Conservation (phyloP, 768 basidiomycete species). For the Mycena belliarum region DNA sequence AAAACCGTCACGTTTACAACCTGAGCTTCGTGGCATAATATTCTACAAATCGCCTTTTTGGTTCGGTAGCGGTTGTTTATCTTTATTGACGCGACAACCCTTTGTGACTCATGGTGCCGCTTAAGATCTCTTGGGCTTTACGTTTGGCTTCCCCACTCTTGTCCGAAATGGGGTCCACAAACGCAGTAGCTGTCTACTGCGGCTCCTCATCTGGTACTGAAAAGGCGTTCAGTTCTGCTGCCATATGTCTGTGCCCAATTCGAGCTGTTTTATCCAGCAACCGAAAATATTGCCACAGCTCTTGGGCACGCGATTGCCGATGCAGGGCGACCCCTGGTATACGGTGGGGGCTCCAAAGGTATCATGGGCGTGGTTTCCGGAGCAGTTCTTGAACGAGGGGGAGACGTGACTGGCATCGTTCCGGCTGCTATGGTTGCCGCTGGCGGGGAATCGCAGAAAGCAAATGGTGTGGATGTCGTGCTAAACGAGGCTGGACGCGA, state of each 20-base stretch:
- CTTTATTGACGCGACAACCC: too few species aligned
- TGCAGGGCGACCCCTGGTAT: slow-evolving; percentile 66
- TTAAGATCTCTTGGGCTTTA: neutral
- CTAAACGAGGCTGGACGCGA: slow-evolving; percentile 29
- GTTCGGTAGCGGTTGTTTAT: too few species aligned
- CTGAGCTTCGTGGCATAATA: too few species aligned
- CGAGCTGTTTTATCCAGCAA: neutral
- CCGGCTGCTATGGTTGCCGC: slow-evolving; percentile 73
- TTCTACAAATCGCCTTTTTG: too few species aligned
- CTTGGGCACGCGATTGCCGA: slow-evolving; percentile 72
- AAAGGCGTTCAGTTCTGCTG: slow-evolving; percentile 65
- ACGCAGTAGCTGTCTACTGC: slow-evolving; percentile 79
- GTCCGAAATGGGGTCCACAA: slow-evolving; percentile 3
- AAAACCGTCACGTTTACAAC: too few species aligned
- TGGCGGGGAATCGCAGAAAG: slow-evolving; percentile 63
- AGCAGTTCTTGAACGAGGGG: slow-evolving; percentile 63
- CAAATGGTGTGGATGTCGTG: slow-evolving; percentile 15
- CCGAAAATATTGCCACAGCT: slow-evolving; percentile 40
- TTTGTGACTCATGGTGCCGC: neutral
- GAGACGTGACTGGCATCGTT: slow-evolving; percentile 74
- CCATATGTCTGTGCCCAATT: slow-evolving; percentile 54
- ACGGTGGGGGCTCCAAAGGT: slow-evolving; percentile 83
- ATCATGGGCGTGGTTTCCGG: slow-evolving; percentile 85
- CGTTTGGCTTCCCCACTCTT: neutral
- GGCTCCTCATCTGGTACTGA: slow-evolving; percentile 71